Conservation (phyloP, 306 rosid species). For the Trifolium dubium region DNA sequence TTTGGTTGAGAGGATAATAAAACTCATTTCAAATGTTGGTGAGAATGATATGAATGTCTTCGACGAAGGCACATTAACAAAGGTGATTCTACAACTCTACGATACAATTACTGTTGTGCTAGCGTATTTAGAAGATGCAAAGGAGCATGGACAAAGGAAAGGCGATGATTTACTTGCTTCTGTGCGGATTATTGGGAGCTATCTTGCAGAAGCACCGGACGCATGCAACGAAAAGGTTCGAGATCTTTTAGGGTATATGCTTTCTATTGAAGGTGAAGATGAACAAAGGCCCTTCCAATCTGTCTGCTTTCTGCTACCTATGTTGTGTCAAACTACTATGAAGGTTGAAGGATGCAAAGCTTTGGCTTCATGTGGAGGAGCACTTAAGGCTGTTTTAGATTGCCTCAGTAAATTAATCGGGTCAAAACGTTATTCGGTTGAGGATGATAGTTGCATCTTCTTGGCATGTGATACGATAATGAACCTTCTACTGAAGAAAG, state of each 20-base stretch:
- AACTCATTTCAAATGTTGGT: slow-evolving; percentile 60
- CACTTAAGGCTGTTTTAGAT: slow-evolving; percentile 66
- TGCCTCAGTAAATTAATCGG: slow-evolving; percentile 71
- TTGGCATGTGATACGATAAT: slow-evolving; percentile 88
- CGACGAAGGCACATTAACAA: slow-evolving; percentile 60
- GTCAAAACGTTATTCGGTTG: slow-evolving; percentile 45
- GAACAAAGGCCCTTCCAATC: slow-evolving; percentile 84
- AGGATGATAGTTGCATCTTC: slow-evolving; percentile 58
- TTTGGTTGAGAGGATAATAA: slow-evolving; percentile 84
- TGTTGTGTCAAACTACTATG: slow-evolving; percentile 86
- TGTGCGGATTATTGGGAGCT: slow-evolving; percentile 90
- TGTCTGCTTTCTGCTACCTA: slow-evolving; percentile 83
- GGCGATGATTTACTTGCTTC: slow-evolving; percentile 96
- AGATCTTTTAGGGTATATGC: slow-evolving; percentile 78
- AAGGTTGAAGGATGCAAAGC: slow-evolving; percentile 71
- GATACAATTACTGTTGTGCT: slow-evolving; percentile 78
- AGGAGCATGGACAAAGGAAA: slow-evolving; percentile 79
- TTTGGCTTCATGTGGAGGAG: slow-evolving; percentile 64
- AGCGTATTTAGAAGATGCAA: slow-evolving; percentile 89
- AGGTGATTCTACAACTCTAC: slow-evolving; percentile 72
- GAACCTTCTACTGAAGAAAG: slow-evolving; percentile 83
- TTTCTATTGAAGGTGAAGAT: slow-evolving; percentile 83
- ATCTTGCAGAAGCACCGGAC: slow-evolving; percentile 87
- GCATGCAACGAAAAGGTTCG: slow-evolving; percentile 80
- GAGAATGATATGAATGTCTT: slow-evolving; percentile 64